phyloP scores from a whole-genome alignment of 805 yeast species.

The Yarrowia porcina region DNA sequence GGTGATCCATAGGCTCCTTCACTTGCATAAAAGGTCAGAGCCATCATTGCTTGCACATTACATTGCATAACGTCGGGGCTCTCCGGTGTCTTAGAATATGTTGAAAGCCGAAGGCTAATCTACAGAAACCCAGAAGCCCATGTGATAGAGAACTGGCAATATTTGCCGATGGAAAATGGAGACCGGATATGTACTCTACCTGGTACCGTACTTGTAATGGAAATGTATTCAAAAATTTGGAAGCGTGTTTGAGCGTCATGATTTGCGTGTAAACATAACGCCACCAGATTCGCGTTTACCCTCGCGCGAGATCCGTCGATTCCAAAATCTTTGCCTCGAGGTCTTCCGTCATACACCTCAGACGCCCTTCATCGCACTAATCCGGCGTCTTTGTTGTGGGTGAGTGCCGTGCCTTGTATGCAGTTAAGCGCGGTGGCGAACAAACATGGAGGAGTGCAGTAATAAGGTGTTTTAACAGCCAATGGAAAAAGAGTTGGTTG shows the following conservation, averaged over 20 bases:
- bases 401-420: background rate
- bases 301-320: no score
- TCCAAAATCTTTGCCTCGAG: background rate
- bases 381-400: background rate
- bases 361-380: constrained; percentile 1
- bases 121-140: no score
- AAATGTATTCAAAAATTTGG: no score
- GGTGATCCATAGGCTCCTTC: background rate
- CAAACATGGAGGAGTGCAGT: background rate
- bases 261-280: no score
- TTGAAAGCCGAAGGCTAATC: background rate
- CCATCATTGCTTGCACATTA: background rate
- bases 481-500: background rate
- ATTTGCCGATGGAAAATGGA: background rate
- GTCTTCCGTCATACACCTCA: background rate
- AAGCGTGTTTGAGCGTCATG: background rate
- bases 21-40: background rate
- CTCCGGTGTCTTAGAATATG: background rate
- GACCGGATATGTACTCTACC: no score
- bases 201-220: no score
- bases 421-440: background rate
- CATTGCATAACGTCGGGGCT: background rate
- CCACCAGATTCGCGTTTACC: no score
- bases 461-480: background rate
- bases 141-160: background rate